These are phyloP conservation scores for Pseudotsuga menziesii DNA, from an alignment of 75 land plant species.

Conservation along the genomic window DNA sequence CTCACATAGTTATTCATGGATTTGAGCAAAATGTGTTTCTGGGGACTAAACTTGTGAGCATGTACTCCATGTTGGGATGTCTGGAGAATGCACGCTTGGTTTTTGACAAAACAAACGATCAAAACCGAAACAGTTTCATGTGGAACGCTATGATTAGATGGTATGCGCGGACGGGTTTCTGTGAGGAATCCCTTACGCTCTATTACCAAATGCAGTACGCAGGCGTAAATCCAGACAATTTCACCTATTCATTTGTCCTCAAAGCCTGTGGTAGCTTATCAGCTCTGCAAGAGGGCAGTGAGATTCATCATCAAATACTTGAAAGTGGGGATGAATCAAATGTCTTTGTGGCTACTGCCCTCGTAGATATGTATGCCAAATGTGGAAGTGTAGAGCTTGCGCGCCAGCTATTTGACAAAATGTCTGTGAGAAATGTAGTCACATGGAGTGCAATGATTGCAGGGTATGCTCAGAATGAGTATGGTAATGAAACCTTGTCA, in stretches of 20 bases:
- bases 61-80: neutral
- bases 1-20: neutral
- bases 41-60: neutral
- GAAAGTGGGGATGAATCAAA: slow-evolving; percentile 33
- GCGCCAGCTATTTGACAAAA: slow-evolving; percentile 35
- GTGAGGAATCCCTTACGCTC: slow-evolving; percentile 30
- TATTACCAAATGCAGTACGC: slow-evolving; percentile 44
- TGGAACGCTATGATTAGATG: slow-evolving; percentile 6
- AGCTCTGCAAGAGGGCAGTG: slow-evolving; percentile 45
- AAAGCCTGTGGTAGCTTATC: slow-evolving; percentile 49
- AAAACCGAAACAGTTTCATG: neutral
- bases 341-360: slow-evolving; percentile 49
- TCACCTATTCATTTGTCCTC: slow-evolving; percentile 46
- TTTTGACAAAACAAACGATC: neutral
- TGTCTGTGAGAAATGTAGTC: slow-evolving; percentile 40
- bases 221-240: slow-evolving; percentile 47
- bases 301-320: slow-evolving; percentile 41
- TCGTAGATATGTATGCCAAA: slow-evolving; percentile 56
- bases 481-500: slow-evolving; percentile 35
- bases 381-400: slow-evolving; percentile 58
- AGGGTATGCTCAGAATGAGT: slow-evolving; percentile 49
- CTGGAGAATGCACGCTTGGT: neutral
- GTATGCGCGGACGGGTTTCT: slow-evolving; percentile 5
- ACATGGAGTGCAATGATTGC: slow-evolving; percentile 61
- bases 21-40: neutral